A percentile compares a stretch with the other conserved stretches of the same genome.
Evolutionary conservation across 2,329 filamentous ascomycete species (phyloP).

Genomic region (Cryphonectria naterciae): DNA sequence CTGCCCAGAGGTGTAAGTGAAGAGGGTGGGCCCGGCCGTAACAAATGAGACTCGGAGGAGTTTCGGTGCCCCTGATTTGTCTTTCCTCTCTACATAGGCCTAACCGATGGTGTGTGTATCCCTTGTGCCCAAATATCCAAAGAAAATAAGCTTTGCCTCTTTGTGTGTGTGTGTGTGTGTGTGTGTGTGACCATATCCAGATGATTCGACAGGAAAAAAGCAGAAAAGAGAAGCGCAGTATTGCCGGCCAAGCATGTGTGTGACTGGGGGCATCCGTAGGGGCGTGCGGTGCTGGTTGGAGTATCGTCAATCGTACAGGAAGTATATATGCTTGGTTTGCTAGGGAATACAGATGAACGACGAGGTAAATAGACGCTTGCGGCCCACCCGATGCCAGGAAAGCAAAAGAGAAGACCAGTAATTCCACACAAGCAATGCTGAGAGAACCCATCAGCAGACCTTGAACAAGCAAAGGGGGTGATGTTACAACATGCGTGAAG

Average conservation of each 20-base stretch:
- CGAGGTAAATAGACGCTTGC: conserved; percentile 28
- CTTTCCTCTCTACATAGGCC: background rate
- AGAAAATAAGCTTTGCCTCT: background rate
- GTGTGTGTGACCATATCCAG: conserved; percentile 1
- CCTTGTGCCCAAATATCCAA: background rate
- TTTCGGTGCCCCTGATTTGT: background rate
- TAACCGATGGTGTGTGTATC: background rate
- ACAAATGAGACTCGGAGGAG: background rate
- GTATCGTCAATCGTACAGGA: conserved; percentile 19
- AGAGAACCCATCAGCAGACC: background rate
- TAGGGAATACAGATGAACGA: conserved; percentile 10
- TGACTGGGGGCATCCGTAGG: background rate
- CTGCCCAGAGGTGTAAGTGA: background rate
- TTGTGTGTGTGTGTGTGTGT: background rate
- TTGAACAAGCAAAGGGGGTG: conserved; percentile 1
- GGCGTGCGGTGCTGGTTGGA: background rate
- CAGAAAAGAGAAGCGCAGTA: background rate
- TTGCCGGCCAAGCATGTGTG: background rate
- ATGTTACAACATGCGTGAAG: conserved; percentile 26
- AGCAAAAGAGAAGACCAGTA: background rate
- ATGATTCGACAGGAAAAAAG: background rate
- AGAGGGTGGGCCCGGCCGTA: background rate
- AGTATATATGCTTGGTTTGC: conserved; percentile 20
- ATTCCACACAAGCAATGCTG: background rate
- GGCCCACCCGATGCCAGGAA: conserved; percentile 19